Base-by-base conservation (phyloP, 495 filamentous ascomycete genomes). In the Tuber indicum region DNA sequence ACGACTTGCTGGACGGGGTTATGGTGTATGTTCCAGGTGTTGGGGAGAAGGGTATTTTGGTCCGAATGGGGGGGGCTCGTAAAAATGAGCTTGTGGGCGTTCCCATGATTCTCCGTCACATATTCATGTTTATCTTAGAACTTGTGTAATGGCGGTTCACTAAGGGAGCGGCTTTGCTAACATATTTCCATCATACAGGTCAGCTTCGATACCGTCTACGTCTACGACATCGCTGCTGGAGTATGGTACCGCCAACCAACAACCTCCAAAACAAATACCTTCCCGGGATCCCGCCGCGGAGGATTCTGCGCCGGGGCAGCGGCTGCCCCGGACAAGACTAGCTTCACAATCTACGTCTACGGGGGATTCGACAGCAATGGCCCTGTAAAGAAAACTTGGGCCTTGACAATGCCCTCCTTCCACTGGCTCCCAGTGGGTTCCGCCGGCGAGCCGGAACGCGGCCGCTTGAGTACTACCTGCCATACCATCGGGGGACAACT, bases 41-140 rank as follows among this genome's bases (percentile, higher is more conserved):
- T 47, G 85, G 85, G n/a, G 5, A 75, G 21, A 83, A 84, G 41
- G 86, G 86, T 16, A 77, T 83, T 42, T 44, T 87, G 62, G 79
- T 87, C 44, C 75, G 83, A 44, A 81, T 87, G 62, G 86, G 86
- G 16, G 85, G 86, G 52, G 83, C 81, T 36, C 70, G 79, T 62
- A 26, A 1, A 12, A 9, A 32, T 4, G 12, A 6, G 0, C 5
- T 32, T 32, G n/a, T 62, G n/a, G 58, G 58, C 32, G 26, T 62
- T 62, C 58, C 58, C n/a, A 16, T 32, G n/a, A 62, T 62, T 16
- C 12, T 14, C 26, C 10, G n/a, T 62, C 3, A n/a, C 2, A 62
- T 32, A 14, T 32, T 4, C 4, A 41, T 41, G 4, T 41, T 41
- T 10, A 16, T 16, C n/a, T 10, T 16, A n/a, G 58, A 16, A 58